Evolutionary conservation across 2,329 filamentous ascomycete species (phyloP), one percentile per base, ranked within the genome.

Genomic region (Botrytis paeoniae): DNA sequence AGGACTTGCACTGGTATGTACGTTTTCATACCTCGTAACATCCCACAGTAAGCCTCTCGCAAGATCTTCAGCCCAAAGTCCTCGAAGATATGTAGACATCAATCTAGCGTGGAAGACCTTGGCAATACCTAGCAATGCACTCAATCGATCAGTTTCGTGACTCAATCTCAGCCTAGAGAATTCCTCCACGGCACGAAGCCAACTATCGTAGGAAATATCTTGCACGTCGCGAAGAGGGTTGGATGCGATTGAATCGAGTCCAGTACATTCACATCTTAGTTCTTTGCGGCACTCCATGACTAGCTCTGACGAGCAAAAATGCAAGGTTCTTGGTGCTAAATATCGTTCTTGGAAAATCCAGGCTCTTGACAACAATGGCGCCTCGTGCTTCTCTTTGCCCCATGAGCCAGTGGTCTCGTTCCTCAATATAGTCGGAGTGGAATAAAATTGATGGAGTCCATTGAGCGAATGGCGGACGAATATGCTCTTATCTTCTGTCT

Each of bases 321-420:
- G 29, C 22, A 70, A 70, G 18, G 39, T 70, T 45, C 29, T 45
- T 8, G 68, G 68, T 25, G 68, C 68, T 70, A 48, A 39, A 35
- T 45, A 45, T 60, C 29, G 29, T 59, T 70, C 54, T 70, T 70
- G 66, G 7, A 45, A 70, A 16, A n/a, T 35, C 68, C 54, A 70
- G 22, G 39, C 54, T 70, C 68, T 61, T 20, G 18, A 22, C 10
- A 48, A 25, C 6, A 61, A 45, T 48, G 68, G 39, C 10, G 54
- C 51, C 39, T 41, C 66, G 4, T 29, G 35, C 35, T 35, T 35
- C 20, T 64, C n/a, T 41, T 48, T 22, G 10, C 32, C 18, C 18
- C 9, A 48, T 64, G 18, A 64, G 14, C 10, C 20, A 16, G 9
- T 12, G 10, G n/a, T 45, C 12, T 35, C 20, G 10, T 32, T 32